Base-by-base conservation (phyloP, 306 rosid genomes). In the Chamaecrista fasciculata region DNA sequence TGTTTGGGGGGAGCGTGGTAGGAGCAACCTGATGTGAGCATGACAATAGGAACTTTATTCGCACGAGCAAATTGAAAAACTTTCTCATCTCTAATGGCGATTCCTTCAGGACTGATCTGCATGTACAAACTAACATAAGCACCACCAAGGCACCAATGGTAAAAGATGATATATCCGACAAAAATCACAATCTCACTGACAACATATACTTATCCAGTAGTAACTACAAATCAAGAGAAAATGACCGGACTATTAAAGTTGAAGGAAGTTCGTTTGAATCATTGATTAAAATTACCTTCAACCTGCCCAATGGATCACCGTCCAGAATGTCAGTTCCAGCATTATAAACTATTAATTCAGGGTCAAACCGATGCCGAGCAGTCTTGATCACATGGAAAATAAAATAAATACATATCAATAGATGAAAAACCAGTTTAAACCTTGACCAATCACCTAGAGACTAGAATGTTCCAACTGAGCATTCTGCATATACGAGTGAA, bases 251-350 rank as follows among this genome's bases (percentile, higher is more conserved):
- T 40, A 61, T 12, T 19, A 18, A 66, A 81, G 68, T 48, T 59
- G 23, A 68, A 2, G 70, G 21, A 75, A 48, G 51, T 57, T 61
- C 49, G 65, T 48, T 67, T 69, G 18, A 51, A 78, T 71, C 73
- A 66, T 62, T 39, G 33, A 43, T 79, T 5, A 23, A 47, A 65
- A 65, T 72, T 86, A 93, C 97, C 97, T 88, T 79, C 83, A 93
- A 79, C 79, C 78, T 71, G 76, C 98, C 98, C 63, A 93, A 74
- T 63, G 97, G 94, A 77, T 93, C 98, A 73, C 97, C 97, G 20
- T 94, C 96, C 31, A 94, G 78, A 71, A 94, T 83, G 90, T 94
- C 98, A 34, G 97, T 94, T 83, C 98, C 98, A 67, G 97, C 97
- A 49, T 90, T 93, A 81, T 86, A 90, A 77, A 90, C 71, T 66